Evolutionary conservation across 495 filamentous ascomycete genomes (phyloP).

Genomic region (Podospora conica): DNA sequence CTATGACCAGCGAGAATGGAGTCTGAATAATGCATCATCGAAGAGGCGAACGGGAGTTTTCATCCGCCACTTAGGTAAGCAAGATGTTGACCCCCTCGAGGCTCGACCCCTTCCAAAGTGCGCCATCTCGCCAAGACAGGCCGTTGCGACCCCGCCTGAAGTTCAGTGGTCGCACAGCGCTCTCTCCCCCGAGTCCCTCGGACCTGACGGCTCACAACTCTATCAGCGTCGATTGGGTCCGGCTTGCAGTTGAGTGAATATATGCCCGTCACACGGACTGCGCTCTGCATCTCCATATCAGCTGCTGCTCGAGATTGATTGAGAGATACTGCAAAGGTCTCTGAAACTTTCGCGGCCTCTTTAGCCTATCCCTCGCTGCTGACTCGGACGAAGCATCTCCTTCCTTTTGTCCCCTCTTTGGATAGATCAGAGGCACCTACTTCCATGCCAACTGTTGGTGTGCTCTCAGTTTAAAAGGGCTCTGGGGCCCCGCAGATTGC

Average conservation of each 20-base stretch:
- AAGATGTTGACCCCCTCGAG: too few relatives aligned
- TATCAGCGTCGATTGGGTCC: neutral
- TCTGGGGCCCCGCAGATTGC: neutral
- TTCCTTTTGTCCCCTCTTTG: neutral
- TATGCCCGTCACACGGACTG: neutral
- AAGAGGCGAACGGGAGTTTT: slow-evolving; percentile 6
- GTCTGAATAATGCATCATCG: slow-evolving; percentile 26
- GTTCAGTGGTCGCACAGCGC: neutral
- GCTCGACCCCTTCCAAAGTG: neutral
- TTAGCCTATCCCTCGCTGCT: slow-evolving; percentile 5
- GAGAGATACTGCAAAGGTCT: neutral
- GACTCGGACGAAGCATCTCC: slow-evolving; percentile 9
- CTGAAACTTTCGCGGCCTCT: neutral
- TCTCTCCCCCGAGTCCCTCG: too few relatives aligned
- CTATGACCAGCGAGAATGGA: slow-evolving; percentile 14
- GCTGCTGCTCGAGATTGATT: slow-evolving; percentile 4
- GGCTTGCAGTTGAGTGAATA: neutral
- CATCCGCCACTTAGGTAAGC: neutral
- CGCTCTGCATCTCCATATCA: neutral
- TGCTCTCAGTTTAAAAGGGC: neutral
- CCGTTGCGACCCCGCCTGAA: neutral
- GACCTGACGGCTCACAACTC: neutral
- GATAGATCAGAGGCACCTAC: neutral
- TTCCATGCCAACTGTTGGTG: neutral
- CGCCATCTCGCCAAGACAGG: too few relatives aligned